Conservation (phyloP, 768 basidiomycete species). For the Lentinula detonsa region DNA sequence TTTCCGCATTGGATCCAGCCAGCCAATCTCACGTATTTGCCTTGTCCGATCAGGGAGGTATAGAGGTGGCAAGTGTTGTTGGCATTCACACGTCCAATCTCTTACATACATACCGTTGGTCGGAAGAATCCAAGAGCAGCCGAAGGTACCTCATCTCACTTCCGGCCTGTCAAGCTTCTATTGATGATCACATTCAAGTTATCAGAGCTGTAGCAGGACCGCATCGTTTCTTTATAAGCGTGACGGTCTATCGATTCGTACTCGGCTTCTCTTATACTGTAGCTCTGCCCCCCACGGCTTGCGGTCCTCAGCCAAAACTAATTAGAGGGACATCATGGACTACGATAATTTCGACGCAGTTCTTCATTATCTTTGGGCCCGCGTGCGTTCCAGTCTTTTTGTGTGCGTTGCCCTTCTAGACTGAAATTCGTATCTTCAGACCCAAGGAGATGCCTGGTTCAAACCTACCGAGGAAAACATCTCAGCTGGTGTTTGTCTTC, state of each 20-base stretch:
- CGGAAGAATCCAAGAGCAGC: background rate
- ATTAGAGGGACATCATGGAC: conserved; percentile 42
- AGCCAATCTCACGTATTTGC: background rate
- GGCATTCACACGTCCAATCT: background rate
- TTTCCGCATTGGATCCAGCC: background rate
- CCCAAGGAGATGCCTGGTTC: conserved; percentile 81
- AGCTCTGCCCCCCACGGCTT: conserved; percentile 5
- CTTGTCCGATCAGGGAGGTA: conserved; percentile 2
- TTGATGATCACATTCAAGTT: background rate
- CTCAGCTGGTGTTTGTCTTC: conserved; percentile 71
- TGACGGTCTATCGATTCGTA: background rate
- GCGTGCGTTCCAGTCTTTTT: conserved; percentile 33
- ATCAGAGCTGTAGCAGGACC: background rate
- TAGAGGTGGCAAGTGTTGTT: background rate
- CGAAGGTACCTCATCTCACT: conserved; percentile 3
- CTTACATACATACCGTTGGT: background rate
- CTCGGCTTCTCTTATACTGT: conserved; percentile 6
- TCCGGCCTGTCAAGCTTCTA: background rate
- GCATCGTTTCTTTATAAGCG: background rate
- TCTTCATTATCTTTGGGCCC: conserved; percentile 74
- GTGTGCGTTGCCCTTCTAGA: background rate
- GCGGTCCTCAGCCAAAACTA: conserved; percentile 4
- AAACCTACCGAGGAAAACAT: conserved; percentile 81
- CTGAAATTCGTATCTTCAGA: conserved; percentile 30
- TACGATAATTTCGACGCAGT: conserved; percentile 80